Evolutionary conservation across 345 rosid genomes (phyloP).

Genomic region (Aurinia saxatilis): DNA sequence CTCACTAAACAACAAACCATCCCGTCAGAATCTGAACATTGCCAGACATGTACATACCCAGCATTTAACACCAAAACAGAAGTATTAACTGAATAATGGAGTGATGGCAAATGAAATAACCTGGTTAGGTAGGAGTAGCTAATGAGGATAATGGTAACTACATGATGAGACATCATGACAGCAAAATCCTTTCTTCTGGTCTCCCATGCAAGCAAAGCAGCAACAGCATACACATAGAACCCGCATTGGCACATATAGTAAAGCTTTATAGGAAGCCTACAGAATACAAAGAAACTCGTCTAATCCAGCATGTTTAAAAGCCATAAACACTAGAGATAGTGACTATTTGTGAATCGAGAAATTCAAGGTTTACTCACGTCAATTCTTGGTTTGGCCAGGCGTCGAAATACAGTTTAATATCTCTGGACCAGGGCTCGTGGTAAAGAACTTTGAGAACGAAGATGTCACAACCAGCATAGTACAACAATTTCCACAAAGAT

Average conservation of each 20-base stretch:
- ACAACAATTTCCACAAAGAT: constrained; percentile 84
- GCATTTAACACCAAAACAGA: background rate
- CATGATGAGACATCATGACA: constrained; percentile 99
- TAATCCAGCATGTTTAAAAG: no score
- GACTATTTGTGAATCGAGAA: no score
- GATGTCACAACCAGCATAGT: constrained; percentile 58
- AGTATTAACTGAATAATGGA: background rate
- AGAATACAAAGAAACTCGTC: constrained; percentile 14
- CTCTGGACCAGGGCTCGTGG: constrained; percentile 69
- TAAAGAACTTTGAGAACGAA: constrained; percentile 47
- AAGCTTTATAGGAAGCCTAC: constrained; percentile 63
- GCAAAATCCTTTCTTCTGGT: constrained; percentile 92
- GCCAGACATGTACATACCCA: background rate
- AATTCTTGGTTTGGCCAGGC: constrained; percentile 94
- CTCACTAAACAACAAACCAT: background rate
- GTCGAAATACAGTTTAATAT: constrained; percentile 47
- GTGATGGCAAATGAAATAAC: constrained; percentile 33
- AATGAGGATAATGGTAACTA: constrained; percentile 69
- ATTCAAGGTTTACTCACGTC: no score
- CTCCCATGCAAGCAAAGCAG: constrained; percentile 89
- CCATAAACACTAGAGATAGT: no score
- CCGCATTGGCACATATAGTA: constrained; percentile 95
- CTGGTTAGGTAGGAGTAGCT: constrained; percentile 72
- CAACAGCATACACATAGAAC: constrained; percentile 71
- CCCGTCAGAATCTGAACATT: background rate